Conservation (phyloP, 768 basidiomycete species). For the Leccinum subtestaceum region DNA sequence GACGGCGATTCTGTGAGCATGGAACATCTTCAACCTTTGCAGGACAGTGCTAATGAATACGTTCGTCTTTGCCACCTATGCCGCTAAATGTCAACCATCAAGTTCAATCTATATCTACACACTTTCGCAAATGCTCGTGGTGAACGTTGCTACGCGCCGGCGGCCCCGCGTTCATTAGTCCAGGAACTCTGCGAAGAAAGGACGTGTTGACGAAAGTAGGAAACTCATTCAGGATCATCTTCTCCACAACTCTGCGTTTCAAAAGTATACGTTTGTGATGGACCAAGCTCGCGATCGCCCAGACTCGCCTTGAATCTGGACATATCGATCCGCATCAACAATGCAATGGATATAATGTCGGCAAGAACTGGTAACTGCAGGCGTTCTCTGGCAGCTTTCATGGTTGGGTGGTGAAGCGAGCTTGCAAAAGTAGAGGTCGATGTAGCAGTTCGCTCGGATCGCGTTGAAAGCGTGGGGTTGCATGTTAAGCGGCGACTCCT, state of each 20-base stretch:
- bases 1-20: slow-evolving; percentile 12
- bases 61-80: slow-evolving; percentile 39
- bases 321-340: slow-evolving; percentile 25
- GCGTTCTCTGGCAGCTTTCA: slow-evolving; percentile 33
- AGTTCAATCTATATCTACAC: slow-evolving; percentile 40
- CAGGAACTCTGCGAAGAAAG: not conserved
- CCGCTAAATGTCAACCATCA: slow-evolving; percentile 32
- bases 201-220: slow-evolving; percentile 9
- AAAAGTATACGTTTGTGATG: slow-evolving; percentile 45
- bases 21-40: slow-evolving; percentile 29
- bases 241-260: slow-evolving; percentile 27
- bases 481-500: slow-evolving; percentile 22
- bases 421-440: slow-evolving; percentile 22
- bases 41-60: slow-evolving; percentile 17
- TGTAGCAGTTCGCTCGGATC: slow-evolving; percentile 11
- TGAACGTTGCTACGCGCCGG: slow-evolving; percentile 28
- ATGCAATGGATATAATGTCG: slow-evolving; percentile 44
- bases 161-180: not conserved
- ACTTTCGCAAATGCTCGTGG: slow-evolving; percentile 31
- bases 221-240: slow-evolving; percentile 32
- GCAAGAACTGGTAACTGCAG: slow-evolving; percentile 11
- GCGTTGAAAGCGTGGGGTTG: slow-evolving; percentile 48
- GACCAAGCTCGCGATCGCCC: slow-evolving; percentile 39
- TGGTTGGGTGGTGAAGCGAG: slow-evolving; percentile 38
- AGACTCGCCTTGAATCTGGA: slow-evolving; percentile 35